Conservation (phyloP, 192 early-diverging fungal genomes). For the Diversispora eburnea region DNA sequence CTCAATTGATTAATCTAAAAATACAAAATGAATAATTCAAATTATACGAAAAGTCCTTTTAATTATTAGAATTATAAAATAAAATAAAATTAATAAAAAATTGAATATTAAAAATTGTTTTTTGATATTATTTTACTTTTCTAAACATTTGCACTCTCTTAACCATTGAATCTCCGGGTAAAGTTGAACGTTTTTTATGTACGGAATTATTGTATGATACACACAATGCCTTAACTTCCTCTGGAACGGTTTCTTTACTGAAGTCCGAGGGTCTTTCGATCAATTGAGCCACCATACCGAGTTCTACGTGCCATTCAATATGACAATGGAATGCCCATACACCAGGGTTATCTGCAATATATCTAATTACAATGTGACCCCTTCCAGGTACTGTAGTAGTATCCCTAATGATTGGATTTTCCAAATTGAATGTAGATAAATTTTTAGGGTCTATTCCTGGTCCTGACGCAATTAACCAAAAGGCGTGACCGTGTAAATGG, state of each 20-base stretch:
- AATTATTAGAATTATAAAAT: no score
- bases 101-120: neutral
- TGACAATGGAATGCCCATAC: slow-evolving; percentile 19
- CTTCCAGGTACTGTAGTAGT: slow-evolving; percentile 64
- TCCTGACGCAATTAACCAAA: slow-evolving; percentile 38
- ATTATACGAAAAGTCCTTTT: no score
- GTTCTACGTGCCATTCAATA: neutral
- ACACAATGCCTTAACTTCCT: neutral
- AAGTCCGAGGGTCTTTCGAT: neutral
- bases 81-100: no score
- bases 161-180: no score
- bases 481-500: slow-evolving; percentile 47
- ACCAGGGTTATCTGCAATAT: slow-evolving; percentile 30
- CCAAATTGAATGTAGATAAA: slow-evolving; percentile 39
- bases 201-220: neutral
- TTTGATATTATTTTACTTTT: neutral
- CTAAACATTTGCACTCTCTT: no score
- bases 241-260: neutral
- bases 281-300: neutral
- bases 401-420: slow-evolving; percentile 71
- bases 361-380: slow-evolving; percentile 47
- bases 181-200: no score
- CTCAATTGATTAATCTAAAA: no score
- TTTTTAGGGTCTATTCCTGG: slow-evolving; percentile 26
- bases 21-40: no score